A percentile compares a stretch with the other conserved stretches of the same genome.
Conservation (phyloP, 768 basidiomycete genomes). For the Psilocybe azurescens region DNA sequence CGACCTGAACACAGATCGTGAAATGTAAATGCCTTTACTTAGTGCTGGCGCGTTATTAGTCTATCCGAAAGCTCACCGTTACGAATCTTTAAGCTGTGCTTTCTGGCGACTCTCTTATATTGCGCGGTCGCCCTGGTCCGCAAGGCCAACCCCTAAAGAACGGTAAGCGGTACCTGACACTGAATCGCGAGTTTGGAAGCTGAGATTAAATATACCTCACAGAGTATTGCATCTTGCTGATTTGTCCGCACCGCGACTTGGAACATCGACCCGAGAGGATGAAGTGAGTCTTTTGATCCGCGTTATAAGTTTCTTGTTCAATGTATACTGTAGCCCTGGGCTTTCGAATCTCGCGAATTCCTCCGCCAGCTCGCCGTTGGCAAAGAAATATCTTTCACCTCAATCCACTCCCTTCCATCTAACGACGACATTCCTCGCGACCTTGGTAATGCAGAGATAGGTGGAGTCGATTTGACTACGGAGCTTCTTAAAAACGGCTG, state of each 20-base stretch:
- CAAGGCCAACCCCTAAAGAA: conserved; percentile 93
- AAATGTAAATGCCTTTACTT: conserved; percentile 51
- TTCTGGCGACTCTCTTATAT: conserved; percentile 88
- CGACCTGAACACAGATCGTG: conserved; percentile 49
- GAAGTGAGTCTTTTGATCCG: conserved; percentile 57
- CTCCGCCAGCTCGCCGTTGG: conserved; percentile 85
- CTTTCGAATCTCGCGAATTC: conserved; percentile 93
- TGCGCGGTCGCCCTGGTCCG: conserved; percentile 76
- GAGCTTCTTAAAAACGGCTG: conserved; percentile 91
- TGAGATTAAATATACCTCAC: conserved; percentile 11
- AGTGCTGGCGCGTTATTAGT: not conserved
- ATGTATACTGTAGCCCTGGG: conserved; percentile 66
- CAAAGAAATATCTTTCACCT: conserved; percentile 86
- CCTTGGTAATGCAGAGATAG: conserved; percentile 76
- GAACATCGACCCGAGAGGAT: conserved; percentile 83
- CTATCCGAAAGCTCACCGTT: conserved; percentile 11
- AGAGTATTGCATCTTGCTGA: conserved; percentile 93
- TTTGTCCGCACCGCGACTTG: conserved; percentile 82
- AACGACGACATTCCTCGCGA: conserved; percentile 82
- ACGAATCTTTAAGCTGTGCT: conserved; percentile 67
- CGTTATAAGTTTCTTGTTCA: conserved; percentile 5
- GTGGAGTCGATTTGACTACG: conserved; percentile 70
- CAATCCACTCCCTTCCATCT: conserved; percentile 79
- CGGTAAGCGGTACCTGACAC: conserved; percentile 50
- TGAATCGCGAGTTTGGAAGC: conserved; percentile 1